These are phyloP conservation scores for Salix koriyanagi DNA, from an alignment of 345 rosid species.

Conservation along the genomic window DNA sequence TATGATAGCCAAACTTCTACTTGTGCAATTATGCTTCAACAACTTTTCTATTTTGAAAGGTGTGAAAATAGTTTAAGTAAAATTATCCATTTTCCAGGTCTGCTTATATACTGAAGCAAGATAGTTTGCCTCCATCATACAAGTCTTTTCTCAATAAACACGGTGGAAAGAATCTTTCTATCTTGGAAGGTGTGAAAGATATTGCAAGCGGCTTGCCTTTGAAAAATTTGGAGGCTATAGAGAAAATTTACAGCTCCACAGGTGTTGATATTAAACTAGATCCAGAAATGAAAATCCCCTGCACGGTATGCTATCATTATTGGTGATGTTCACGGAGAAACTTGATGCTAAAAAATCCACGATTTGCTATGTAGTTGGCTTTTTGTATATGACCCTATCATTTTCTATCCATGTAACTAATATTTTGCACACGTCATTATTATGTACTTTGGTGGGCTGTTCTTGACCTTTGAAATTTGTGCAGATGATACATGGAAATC, in stretches of 20 bases:
- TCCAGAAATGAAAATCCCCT: conserved; percentile 79
- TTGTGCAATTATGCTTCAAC: too few relatives aligned
- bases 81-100: conserved; percentile 47
- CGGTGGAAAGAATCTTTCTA: conserved; percentile 66
- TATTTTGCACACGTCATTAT: too few relatives aligned
- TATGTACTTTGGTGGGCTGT: background rate
- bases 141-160: conserved; percentile 87
- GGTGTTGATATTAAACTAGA: conserved; percentile 75
- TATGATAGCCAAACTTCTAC: too few relatives aligned
- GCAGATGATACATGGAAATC: conserved; percentile 90
- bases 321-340: background rate
- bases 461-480: conserved; percentile 20
- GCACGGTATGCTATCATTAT: conserved; percentile 47
- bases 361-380: background rate
- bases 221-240: conserved; percentile 58
- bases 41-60: too few relatives aligned
- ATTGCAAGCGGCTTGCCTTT: conserved; percentile 61
- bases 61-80: conserved; percentile 3
- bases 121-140: conserved; percentile 84
- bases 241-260: conserved; percentile 58
- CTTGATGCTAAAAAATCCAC: background rate
- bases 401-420: too few relatives aligned
- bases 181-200: conserved; percentile 76
- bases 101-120: conserved; percentile 84
- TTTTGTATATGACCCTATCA: too few relatives aligned